Percentiles rank a stretch among this genome's conserved stretches.
Evolutionary conservation across 805 yeast genomes (phyloP).

Genomic region (Starmerella apis): DNA sequence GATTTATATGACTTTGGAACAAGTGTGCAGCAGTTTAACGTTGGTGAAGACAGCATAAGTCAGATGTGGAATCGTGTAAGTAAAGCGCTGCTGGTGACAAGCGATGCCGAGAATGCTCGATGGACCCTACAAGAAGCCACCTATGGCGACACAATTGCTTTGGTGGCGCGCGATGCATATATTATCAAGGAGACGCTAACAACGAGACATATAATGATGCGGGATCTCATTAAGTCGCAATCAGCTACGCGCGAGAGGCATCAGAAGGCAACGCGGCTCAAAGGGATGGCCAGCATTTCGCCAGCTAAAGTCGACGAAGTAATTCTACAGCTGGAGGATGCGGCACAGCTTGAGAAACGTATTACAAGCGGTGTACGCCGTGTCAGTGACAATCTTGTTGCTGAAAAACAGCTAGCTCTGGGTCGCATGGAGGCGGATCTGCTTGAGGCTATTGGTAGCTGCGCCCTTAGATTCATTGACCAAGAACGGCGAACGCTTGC

Average conservation of each 20-base stretch:
- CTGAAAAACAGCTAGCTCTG: slow-evolving; percentile 56
- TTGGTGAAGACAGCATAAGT: slow-evolving; percentile 7
- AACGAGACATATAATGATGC: slow-evolving; percentile 82
- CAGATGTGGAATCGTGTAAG: slow-evolving; percentile 64
- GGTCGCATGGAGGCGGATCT: slow-evolving; percentile 49
- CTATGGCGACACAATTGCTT: slow-evolving; percentile 61
- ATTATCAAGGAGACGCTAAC: slow-evolving; percentile 87
- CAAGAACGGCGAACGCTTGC: slow-evolving; percentile 73
- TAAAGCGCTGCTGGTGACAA: slow-evolving; percentile 54
- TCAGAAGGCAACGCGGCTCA: slow-evolving; percentile 53
- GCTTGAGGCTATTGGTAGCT: slow-evolving; percentile 44
- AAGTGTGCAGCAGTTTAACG: slow-evolving; percentile 1
- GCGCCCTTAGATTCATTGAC: slow-evolving; percentile 63
- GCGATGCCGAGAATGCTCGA: slow-evolving; percentile 66
- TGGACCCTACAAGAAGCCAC: slow-evolving; percentile 64
- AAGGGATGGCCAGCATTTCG: slow-evolving; percentile 64
- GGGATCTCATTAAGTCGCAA: slow-evolving; percentile 75
- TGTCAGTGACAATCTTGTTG: slow-evolving; percentile 73
- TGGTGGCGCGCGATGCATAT: slow-evolving; percentile 63
- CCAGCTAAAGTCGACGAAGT: slow-evolving; percentile 90
- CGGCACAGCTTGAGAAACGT: slow-evolving; percentile 64
- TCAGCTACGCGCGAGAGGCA: slow-evolving; percentile 60
- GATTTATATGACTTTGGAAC: slow-evolving; percentile 38
- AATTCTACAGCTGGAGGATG: slow-evolving; percentile 62
- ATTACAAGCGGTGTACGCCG: slow-evolving; percentile 68